Conservation (phyloP, 2,329 filamentous ascomycete species). For the Monilinia aucupariae region DNA sequence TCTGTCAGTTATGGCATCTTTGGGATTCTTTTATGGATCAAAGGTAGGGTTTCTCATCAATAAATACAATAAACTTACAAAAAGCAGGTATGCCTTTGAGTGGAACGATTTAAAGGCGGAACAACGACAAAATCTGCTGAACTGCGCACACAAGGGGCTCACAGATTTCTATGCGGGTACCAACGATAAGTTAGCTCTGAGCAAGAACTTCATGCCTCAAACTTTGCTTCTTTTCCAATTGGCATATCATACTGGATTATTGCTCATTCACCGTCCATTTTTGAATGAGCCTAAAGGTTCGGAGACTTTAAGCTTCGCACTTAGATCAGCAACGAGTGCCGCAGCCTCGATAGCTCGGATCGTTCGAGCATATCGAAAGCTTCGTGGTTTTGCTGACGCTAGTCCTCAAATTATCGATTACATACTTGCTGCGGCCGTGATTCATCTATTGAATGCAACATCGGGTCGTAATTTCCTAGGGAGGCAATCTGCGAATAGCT, state of each 20-base stretch:
- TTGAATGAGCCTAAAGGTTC: not conserved
- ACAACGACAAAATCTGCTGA: slow-evolving; percentile 1
- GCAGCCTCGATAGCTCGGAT: slow-evolving; percentile 1
- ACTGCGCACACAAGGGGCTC: not conserved
- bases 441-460: slow-evolving; percentile 1
- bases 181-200: not conserved
- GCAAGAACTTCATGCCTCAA: slow-evolving; percentile 4
- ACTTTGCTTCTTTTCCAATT: slow-evolving; percentile 6
- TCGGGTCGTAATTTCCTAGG: slow-evolving; percentile 2
- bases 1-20: slow-evolving; percentile 22
- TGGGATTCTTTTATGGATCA: slow-evolving; percentile 25
- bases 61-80: not conserved
- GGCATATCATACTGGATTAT: not conserved
- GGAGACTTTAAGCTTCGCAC: not conserved
- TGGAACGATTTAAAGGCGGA: not conserved
- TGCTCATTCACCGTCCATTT: not conserved
- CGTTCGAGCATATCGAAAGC: not conserved
- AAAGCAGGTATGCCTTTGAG: not conserved
- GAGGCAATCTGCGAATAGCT: slow-evolving; percentile 2
- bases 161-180: not conserved
- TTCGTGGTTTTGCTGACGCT: not conserved
- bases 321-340: slow-evolving; percentile 2
- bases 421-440: not conserved
- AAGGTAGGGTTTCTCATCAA: slow-evolving; percentile 5
- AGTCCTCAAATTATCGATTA: slow-evolving; percentile 2